Evolutionary conservation across 192 early-diverging fungal genomes (phyloP).

Genomic region (Backusella sp.): DNA sequence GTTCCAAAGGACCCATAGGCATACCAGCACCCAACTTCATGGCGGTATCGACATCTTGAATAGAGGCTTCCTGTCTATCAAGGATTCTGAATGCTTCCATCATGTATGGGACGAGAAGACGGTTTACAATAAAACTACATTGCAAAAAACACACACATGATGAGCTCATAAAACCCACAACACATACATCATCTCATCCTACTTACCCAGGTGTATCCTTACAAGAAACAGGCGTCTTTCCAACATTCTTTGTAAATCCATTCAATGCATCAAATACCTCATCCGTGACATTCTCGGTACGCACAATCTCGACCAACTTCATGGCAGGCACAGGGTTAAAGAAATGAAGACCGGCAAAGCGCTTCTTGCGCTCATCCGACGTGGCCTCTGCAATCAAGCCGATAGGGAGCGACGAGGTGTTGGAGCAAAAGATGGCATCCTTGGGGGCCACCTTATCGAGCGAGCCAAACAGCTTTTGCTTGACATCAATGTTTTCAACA

Average conservation of each 20-base stretch:
- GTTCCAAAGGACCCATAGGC: slow-evolving; percentile 92
- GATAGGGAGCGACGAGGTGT: slow-evolving; percentile 92
- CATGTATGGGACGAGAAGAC: slow-evolving; percentile 94
- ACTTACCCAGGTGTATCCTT: slow-evolving; percentile 92
- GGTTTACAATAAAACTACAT: slow-evolving; percentile 86
- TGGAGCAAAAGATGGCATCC: slow-evolving; percentile 81
- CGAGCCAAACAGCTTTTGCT: slow-evolving; percentile 76
- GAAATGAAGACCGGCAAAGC: slow-evolving; percentile 91
- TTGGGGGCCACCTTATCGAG: slow-evolving; percentile 73
- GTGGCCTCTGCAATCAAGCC: slow-evolving; percentile 73
- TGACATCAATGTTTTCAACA: slow-evolving; percentile 89
- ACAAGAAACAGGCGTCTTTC: slow-evolving; percentile 89
- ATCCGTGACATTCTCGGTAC: slow-evolving; percentile 60
- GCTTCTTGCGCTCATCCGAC: slow-evolving; percentile 44
- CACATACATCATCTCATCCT: background rate
- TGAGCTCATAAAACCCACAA: background rate
- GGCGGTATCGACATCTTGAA: slow-evolving; percentile 87
- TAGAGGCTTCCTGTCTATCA: slow-evolving; percentile 84
- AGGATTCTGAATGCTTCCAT: slow-evolving; percentile 92
- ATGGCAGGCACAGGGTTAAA: slow-evolving; percentile 99
- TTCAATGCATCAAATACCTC: slow-evolving; percentile 63
- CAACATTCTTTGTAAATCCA: slow-evolving; percentile 70
- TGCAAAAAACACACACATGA: background rate
- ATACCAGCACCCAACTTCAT: slow-evolving; percentile 98
- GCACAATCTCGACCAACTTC: slow-evolving; percentile 95